A percentile compares a stretch with the other conserved stretches of the same genome.
Conservation (phyloP, 2,329 filamentous ascomycete genomes). For the Cercospora zeae-maydis region DNA sequence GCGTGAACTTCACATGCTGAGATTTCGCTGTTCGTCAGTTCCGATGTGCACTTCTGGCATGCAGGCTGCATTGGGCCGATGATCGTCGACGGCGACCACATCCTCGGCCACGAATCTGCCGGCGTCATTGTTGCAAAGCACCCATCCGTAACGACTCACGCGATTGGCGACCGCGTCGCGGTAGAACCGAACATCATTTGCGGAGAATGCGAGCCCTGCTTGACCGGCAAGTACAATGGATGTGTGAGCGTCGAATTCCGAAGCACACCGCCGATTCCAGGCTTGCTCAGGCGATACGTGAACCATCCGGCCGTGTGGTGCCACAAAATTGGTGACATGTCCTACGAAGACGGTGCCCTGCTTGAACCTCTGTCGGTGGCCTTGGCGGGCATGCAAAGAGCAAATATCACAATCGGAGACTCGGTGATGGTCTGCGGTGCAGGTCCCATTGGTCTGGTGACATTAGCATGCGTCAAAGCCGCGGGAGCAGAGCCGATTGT, state of each 20-base stretch:
- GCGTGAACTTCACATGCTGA: background rate
- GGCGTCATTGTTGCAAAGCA: constrained; percentile 77
- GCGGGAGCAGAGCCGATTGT: constrained; percentile 87
- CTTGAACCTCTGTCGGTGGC: constrained; percentile 88
- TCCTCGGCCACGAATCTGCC: constrained; percentile 90
- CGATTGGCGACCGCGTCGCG: constrained; percentile 85
- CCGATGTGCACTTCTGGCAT: constrained; percentile 97
- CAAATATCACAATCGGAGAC: constrained; percentile 77
- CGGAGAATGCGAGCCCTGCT: constrained; percentile 81
- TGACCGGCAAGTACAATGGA: constrained; percentile 92
- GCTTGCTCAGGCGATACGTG: constrained; percentile 85
- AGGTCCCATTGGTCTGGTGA: constrained; percentile 89
- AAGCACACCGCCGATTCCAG: constrained; percentile 84
- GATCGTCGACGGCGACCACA: constrained; percentile 84
- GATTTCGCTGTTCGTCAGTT: constrained; percentile 49
- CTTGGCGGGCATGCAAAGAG: constrained; percentile 80
- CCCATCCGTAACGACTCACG: constrained; percentile 71
- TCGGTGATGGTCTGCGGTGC: constrained; percentile 86
- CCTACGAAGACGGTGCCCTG: constrained; percentile 84
- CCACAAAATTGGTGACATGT: constrained; percentile 92
- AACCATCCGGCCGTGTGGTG: constrained; percentile 94
- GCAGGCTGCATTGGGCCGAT: constrained; percentile 92
- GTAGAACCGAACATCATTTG: constrained; percentile 94
- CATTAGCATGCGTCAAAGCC: constrained; percentile 75
- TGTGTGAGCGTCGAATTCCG: constrained; percentile 83